Percentiles rank a stretch among this genome's conserved stretches.
Conservation (phyloP, 306 rosid genomes). For the Inga oerstediana region DNA sequence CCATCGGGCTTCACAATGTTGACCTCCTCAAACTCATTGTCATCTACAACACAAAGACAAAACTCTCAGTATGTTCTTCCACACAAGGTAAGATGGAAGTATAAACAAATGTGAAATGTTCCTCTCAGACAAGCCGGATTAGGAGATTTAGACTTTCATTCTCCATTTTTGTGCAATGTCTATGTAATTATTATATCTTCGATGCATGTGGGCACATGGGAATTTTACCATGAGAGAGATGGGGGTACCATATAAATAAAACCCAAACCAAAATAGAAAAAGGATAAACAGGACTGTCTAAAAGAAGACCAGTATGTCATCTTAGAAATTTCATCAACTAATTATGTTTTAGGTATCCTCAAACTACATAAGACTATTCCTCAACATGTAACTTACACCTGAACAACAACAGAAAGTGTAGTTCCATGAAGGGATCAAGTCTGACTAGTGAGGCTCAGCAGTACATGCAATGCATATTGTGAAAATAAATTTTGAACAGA, state of each 20-base stretch:
- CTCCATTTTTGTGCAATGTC: neutral
- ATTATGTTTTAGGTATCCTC: neutral
- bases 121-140: neutral
- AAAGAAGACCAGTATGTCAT: neutral
- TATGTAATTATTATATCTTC: neutral
- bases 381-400: neutral
- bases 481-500: neutral
- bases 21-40: slow-evolving; percentile 11
- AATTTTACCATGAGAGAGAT: neutral
- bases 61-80: neutral
- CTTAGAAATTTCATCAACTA: neutral
- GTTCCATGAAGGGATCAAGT: neutral
- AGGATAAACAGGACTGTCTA: neutral
- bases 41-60: neutral
- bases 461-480: neutral
- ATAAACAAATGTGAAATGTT: neutral
- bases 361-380: neutral
- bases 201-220: neutral
- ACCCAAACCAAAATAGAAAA: neutral
- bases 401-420: neutral
- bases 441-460: neutral
- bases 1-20: neutral
- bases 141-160: neutral
- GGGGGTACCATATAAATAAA: neutral
- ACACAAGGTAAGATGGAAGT: neutral